These are phyloP conservation scores for Conticribra guillardii DNA, from an alignment of 108 stramenopile species.

Conservation along the genomic window DNA sequence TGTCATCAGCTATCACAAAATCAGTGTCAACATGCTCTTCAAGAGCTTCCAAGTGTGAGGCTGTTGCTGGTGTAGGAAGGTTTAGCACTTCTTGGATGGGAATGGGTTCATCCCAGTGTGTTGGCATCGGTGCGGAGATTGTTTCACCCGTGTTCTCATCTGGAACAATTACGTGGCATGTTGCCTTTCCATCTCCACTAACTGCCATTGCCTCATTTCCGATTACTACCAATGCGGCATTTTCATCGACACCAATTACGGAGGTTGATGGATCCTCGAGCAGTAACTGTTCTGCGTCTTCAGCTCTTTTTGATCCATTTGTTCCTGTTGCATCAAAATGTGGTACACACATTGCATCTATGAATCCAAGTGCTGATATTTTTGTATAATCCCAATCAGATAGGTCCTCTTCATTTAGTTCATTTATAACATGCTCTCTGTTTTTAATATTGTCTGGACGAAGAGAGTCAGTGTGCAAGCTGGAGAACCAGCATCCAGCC, in stretches of 20 bases:
- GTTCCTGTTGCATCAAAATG: slow-evolving; percentile 34
- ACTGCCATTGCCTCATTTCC: slow-evolving; percentile 35
- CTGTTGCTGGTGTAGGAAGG: neutral
- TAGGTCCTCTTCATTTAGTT: slow-evolving; percentile 32
- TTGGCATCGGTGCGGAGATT: slow-evolving; percentile 12
- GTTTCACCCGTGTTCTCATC: slow-evolving; percentile 26
- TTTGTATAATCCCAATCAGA: slow-evolving; percentile 37
- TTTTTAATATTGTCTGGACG: slow-evolving; percentile 40
- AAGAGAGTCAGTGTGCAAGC: no score
- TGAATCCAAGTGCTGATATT: slow-evolving; percentile 36
- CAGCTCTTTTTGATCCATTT: slow-evolving; percentile 11
- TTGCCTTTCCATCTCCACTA: slow-evolving; percentile 47
- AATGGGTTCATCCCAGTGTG: slow-evolving; percentile 5
- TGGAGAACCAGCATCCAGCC: slow-evolving; percentile 42
- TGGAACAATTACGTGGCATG: slow-evolving; percentile 23
- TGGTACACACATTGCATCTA: slow-evolving; percentile 43
- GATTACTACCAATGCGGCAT: slow-evolving; percentile 37
- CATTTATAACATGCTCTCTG: slow-evolving; percentile 11
- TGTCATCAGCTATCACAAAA: no score
- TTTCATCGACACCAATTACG: slow-evolving; percentile 30
- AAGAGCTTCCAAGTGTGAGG: neutral
- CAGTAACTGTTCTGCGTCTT: slow-evolving; percentile 30
- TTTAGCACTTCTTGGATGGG: slow-evolving; percentile 3
- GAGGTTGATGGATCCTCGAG: slow-evolving; percentile 4
- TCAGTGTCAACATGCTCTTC: slow-evolving; percentile 7